Evolutionary conservation across 768 basidiomycete species (phyloP), one percentile per base, ranked within the genome.

Genomic region (Suillus spraguei): DNA sequence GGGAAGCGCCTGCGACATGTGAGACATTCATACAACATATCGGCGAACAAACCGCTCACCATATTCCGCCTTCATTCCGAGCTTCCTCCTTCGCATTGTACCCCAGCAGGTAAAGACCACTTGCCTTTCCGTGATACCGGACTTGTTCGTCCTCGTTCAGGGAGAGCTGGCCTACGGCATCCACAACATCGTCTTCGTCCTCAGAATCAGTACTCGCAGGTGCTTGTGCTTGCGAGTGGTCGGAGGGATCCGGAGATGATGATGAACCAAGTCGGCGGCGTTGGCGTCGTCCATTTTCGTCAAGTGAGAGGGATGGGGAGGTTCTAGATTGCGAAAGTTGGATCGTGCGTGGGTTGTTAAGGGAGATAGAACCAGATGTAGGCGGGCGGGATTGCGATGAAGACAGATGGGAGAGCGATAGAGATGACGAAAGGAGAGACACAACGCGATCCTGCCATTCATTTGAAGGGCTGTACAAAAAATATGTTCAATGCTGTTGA

Each of bases 141-240:
- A 96, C 87, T 72, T 95, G 87, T 62, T 87, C 84, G 60, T 95
- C 91, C 77, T 96, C 94, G 69, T 96, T 94, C 68, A 96, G 70
- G 66, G 90, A 92, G 63, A 96, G 79, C 76, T 95, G 93, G 3
- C 94, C 94, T 5, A 95, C 83, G 35, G 92, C 93, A 63, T 88
- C 87, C 38, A 84, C 81, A 4, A 90, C 72, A 60, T 83, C 81
- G 49, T 80, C 80, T 53, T 82, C 81, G 42, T 76, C 76, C 22
- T 74, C 73, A 9, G 72, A 71, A 22, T 74, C 74, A 4, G 78
- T 73, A 68, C 80, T 74, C 32, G 66, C 67, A 39, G 68, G 67
- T 8, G 62, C 53, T 47, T 68, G 60, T 17, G 5, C 32, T 20
- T 41, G 35, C 11, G 39, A 63, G 56, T 62, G 55, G 61, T 61